Base-by-base conservation (phyloP, 2,329 filamentous ascomycete species). In the Chaetomiaceae sp. region DNA sequence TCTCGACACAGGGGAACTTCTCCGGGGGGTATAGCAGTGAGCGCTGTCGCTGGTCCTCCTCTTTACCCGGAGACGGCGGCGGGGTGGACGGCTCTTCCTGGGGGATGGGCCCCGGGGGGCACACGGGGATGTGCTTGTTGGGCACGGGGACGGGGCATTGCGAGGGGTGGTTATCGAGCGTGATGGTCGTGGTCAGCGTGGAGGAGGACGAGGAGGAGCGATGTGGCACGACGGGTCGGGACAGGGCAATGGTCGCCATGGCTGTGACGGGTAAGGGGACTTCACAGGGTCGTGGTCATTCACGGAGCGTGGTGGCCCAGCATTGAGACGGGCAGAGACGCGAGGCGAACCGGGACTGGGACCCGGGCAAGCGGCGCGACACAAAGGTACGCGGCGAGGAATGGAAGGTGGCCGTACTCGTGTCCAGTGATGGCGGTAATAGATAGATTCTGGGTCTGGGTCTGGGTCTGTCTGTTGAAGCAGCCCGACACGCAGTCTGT, bases 81-180 rank as follows among this genome's bases (percentile, higher is more conserved):
- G 84, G 83, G 29, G 84, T 84, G 63, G 80, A 78, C 44, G 80
- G 77, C 55, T 76, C 78, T 63, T 75, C 75, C 50, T 69, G 72
- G 44, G 68, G 76, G 60, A 74, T 82, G 58, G 89, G 86, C 1
- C 91, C 91, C 1, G 91, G 83, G n/a, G 90, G 87, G 71, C 90
- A 96, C 62, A 86, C 75, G n/a, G 91, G 91, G 22, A 96, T 77
- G 71, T 96, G 90, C 71, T 94, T 95, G 72, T 95, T 96, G 9
- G 91, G 89, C 22, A 94, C 77, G 6, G 87, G 66, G 1, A 57
- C 51, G 25, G 65, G 64, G 39, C 65, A 65, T 46, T 64, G 63
- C n/a, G 67, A 56, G 47, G 61, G 43, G 54, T 69, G 69, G 52
- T 63, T 68, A 15, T 75, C 71, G 50, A 68, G 61, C 37, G 69